Evolutionary conservation across 139 green algal genomes (phyloP), one percentile per base, ranked within the genome.

Genomic region (Edaphochlamys debaryana): DNA sequence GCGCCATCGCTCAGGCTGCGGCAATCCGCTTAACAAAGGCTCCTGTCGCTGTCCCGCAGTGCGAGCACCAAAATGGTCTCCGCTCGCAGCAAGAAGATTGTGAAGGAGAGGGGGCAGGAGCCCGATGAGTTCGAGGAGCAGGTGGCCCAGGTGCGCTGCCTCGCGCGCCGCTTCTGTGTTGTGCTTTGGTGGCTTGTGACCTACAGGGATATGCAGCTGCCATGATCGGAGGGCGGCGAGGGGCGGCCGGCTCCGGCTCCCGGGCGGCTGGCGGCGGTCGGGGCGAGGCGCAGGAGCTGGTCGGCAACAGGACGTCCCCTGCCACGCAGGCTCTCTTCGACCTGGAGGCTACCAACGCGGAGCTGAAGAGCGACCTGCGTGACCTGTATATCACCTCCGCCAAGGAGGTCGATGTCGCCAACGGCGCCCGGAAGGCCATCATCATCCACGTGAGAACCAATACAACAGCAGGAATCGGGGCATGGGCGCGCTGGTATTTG

Each of bases 381-480:
- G 98, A 99, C 89, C 93, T 99, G 73, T 99, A 98, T 94, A 99
- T 99, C 91, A 97, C 95, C 56, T 87, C 81, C 54, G 97, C 97
- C 36, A 93, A 94, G 91, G 97, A 99, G 91, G 90, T 99, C 81
- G 97, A 99, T 85, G 90, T 99, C 22, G 89, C 89, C 6, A 86
- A 87, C 78, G 87, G 87, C 40, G 90, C 88, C n/a, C 90, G 98
- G 74, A 99, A 98, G 88, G 96, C 97, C 60, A 96, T 99, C 87
- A 94, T 99, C 85, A 94, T 99, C 84, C 94, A 99, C 56, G 94
- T 96, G 75, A 92, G 91, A 36, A 63, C 19, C 56, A 32, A 15
- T 63, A 13, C 13, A 15, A n/a, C n/a, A n/a, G n/a, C n/a, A n/a
- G n/a, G n/a, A n/a, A n/a, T n/a, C n/a, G n/a, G n/a, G n/a, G n/a